Base-by-base conservation (phyloP, 345 rosid genomes). In the Sisymbrium altissimum region DNA sequence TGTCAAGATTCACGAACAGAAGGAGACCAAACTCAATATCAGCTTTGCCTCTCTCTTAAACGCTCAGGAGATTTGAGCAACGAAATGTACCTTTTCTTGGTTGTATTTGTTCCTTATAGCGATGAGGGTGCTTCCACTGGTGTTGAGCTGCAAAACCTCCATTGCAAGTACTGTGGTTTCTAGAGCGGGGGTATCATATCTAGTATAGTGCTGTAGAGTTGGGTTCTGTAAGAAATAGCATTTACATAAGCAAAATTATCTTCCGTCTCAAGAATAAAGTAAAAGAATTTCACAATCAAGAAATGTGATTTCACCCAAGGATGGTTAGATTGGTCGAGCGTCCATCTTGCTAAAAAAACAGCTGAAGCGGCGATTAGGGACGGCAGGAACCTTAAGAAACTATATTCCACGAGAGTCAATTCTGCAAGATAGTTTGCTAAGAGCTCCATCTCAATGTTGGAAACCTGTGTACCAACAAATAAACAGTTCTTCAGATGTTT, bases 271-370 rank as follows among this genome's bases (percentile, higher is more conserved):
- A 48, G 39, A 10, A 21, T 9, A 33, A 17, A 45, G 43, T 6
- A 9, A 48, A 43, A 6, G 15, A 54, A 43, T 45, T 18, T 21
- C 13, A 43, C 29, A 41, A 13, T 4, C 6, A 39, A 71, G 60
- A 32, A 25, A 55, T 36, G 58, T 66, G 54, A 52, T 68, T 84
- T 57, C 66, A 93, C 98, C 98, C 98, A 93, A 6, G 98, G 98
- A 78, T 90, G 79, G 62, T 70, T 88, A 48, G 87, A 82, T 55
- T 85, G 98, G 58, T 82, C 59, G 14, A 93, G 89, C 1, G 90
- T 89, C 96, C 97, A 90, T 77, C 83, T 79, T 64, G 97, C 97
- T 11, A 93, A 84, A 70, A 90, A 85, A 39, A 93, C 93, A 4
- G 92, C 88, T 49, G 98, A 90, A 55, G 98, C 98, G 12, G 98